These are phyloP conservation scores for Hericium erinaceus DNA, from an alignment of 768 basidiomycete species.

Conservation along the genomic window DNA sequence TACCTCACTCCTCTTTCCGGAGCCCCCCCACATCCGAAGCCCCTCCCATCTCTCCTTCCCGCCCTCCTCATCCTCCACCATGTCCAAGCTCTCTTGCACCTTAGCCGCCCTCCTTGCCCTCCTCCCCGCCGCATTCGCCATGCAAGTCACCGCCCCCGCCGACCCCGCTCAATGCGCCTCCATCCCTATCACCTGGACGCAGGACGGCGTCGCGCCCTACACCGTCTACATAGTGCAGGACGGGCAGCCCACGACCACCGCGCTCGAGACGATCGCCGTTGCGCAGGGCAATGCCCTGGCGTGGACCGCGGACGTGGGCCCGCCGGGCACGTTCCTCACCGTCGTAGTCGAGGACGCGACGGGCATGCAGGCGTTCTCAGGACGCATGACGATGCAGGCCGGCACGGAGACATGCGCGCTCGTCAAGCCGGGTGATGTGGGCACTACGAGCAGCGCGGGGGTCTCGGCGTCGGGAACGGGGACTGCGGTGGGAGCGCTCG, in stretches of 20 bases:
- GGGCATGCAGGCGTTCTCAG: neutral
- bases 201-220: neutral
- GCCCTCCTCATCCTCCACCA: neutral
- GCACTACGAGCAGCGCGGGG: neutral
- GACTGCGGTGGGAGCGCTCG: neutral
- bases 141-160: neutral
- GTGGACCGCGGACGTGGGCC: neutral
- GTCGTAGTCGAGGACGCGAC: neutral
- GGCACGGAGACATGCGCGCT: neutral
- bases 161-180: neutral
- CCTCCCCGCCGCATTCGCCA: neutral
- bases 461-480: neutral
- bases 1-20: neutral
- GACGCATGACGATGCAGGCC: neutral
- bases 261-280: neutral
- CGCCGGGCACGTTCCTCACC: neutral
- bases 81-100: neutral
- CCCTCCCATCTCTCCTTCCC: neutral
- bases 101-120: neutral
- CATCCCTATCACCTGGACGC: neutral
- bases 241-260: neutral
- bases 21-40: neutral
- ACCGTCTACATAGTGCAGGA: neutral
- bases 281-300: neutral
- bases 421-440: neutral